These are phyloP conservation scores for Aureobasidium pullulans DNA, from an alignment of 2,329 filamentous ascomycete species.

Conservation along the genomic window DNA sequence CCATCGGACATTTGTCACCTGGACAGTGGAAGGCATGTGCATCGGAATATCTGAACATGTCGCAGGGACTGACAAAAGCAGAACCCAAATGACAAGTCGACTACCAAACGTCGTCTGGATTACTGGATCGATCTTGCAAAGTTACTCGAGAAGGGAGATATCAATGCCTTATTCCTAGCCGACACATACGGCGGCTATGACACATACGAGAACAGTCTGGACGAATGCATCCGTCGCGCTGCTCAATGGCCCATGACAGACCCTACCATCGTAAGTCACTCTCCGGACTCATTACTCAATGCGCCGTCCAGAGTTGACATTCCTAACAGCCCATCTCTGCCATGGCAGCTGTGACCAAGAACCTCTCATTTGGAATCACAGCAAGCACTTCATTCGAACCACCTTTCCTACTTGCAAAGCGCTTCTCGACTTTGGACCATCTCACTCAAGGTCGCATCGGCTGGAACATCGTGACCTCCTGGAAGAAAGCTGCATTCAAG, in stretches of 20 bases:
- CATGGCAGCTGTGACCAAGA: conserved; percentile 61
- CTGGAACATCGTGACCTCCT: conserved; percentile 61
- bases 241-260: conserved; percentile 61
- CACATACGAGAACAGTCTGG: conserved; percentile 52
- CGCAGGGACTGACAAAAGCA: conserved; percentile 22
- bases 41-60: not conserved
- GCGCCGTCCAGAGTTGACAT: not conserved
- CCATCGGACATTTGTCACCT: conserved; percentile 56
- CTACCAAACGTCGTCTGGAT: conserved; percentile 51
- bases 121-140: conserved; percentile 61
- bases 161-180: conserved; percentile 59
- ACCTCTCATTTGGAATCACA: conserved; percentile 56
- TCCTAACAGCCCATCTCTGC: conserved; percentile 49
- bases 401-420: conserved; percentile 54
- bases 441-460: conserved; percentile 54
- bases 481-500: conserved; percentile 57
- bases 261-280: conserved; percentile 46
- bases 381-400: conserved; percentile 57
- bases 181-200: conserved; percentile 60
- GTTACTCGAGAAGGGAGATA: conserved; percentile 52
- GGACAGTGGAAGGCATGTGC: conserved; percentile 59
- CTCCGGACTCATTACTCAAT: not conserved
- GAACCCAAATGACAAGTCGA: conserved; percentile 55
- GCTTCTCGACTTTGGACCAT: conserved; percentile 57
- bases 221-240: conserved; percentile 54